Evolutionary conservation across 1,139 yeast genomes (phyloP).

Genomic region (Yarrowia galli): DNA sequence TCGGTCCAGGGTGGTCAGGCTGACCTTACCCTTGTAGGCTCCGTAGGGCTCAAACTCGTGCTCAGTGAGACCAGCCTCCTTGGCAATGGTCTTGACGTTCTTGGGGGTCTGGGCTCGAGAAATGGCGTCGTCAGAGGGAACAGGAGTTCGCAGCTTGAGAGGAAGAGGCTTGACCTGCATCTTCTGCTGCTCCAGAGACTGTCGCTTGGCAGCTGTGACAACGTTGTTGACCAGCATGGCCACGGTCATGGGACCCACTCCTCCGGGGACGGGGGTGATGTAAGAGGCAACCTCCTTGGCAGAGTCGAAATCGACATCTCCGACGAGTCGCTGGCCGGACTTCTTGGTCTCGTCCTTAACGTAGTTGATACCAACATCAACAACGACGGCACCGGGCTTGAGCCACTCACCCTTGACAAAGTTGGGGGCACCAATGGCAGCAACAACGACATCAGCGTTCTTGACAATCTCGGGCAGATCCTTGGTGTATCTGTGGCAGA

Average conservation of each 20-base stretch:
- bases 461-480: constrained; percentile 66
- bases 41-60: constrained; percentile 92
- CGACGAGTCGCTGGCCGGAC: constrained; percentile 86
- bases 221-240: constrained; percentile 94
- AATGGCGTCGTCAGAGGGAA: constrained; percentile 93
- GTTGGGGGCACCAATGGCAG: constrained; percentile 86
- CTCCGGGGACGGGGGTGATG: constrained; percentile 98
- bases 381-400: constrained; percentile 81
- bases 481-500: constrained; percentile 77
- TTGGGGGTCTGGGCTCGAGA: constrained; percentile 91
- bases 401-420: constrained; percentile 91
- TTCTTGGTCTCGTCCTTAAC: constrained; percentile 77
- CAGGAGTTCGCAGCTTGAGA: constrained; percentile 70
- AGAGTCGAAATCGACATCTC: constrained; percentile 85
- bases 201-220: constrained; percentile 74
- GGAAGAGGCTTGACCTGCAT: constrained; percentile 61
- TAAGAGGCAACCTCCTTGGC: constrained; percentile 71
- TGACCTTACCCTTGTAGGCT: constrained; percentile 89
- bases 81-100: constrained; percentile 79
- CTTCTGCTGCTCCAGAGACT: constrained; percentile 48
- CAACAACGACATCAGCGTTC: constrained; percentile 87
- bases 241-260: constrained; percentile 99
- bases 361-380: constrained; percentile 96
- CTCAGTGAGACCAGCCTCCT: constrained; percentile 82
- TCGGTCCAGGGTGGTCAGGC: constrained; percentile 75